Percentiles rank a stretch among this genome's conserved stretches.
Evolutionary conservation across 768 basidiomycete species (phyloP).

Genomic region (Coprinellus aureogranulatus): DNA sequence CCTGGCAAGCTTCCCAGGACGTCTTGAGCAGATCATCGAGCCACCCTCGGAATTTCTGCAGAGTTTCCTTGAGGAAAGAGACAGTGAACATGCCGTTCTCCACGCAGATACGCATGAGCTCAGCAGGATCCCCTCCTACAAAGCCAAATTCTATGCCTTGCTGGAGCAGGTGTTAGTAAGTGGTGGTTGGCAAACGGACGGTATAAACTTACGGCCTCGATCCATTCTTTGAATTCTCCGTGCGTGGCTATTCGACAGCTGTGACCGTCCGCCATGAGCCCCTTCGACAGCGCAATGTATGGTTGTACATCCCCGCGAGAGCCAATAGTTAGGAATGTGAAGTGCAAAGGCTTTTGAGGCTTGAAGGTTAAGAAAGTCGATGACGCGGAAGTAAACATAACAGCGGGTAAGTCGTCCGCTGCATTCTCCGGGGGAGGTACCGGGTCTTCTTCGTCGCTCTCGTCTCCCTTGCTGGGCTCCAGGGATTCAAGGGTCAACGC

Average conservation of each 20-base stretch:
- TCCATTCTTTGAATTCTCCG: constrained; percentile 92
- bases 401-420: constrained; percentile 75
- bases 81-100: constrained; percentile 98
- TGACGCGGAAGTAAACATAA: constrained; percentile 95
- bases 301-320: constrained; percentile 97
- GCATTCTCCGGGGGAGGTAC: constrained; percentile 50
- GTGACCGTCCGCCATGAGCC: constrained; percentile 87
- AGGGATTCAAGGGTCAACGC: constrained; percentile 85
- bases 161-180: constrained; percentile 35
- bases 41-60: constrained; percentile 97
- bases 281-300: constrained; percentile 94
- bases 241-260: constrained; percentile 89
- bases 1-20: constrained; percentile 95
- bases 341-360: constrained; percentile 77
- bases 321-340: constrained; percentile 95
- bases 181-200: background rate
- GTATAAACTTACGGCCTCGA: constrained; percentile 72
- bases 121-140: constrained; percentile 96
- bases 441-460: constrained; percentile 40
- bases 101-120: constrained; percentile 95
- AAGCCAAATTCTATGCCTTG: constrained; percentile 94
- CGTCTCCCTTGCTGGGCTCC: constrained; percentile 45
- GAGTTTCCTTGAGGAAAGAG: constrained; percentile 86
- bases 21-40: constrained; percentile 93
- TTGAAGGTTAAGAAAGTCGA: constrained; percentile 97